These are phyloP conservation scores for Lactifluus subvellereus DNA, from an alignment of 768 basidiomycete genomes.

Conservation along the genomic window DNA sequence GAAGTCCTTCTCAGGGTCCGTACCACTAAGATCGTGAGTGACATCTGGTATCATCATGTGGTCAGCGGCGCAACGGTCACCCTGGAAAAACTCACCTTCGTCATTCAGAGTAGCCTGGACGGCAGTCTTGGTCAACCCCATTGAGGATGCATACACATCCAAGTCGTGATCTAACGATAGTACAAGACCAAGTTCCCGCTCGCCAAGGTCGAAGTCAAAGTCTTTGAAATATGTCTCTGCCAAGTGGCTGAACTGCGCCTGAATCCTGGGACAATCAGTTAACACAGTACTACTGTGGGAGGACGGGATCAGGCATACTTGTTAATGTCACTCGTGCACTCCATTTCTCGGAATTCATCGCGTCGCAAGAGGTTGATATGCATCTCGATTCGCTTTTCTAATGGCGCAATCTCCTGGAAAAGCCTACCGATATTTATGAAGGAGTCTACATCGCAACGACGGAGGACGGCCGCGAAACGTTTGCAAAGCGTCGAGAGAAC, in stretches of 20 bases:
- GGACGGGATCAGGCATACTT: conserved; percentile 49
- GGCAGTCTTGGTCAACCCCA: conserved; percentile 85
- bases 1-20: conserved; percentile 68
- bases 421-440: conserved; percentile 84
- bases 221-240: conserved; percentile 80
- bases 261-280: conserved; percentile 49
- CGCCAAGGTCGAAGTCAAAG: conserved; percentile 82
- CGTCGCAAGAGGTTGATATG: conserved; percentile 79
- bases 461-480: conserved; percentile 81
- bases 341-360: conserved; percentile 90
- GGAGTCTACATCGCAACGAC: conserved; percentile 72
- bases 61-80: not conserved
- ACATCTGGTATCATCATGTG: conserved; percentile 46
- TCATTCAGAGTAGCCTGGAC: conserved; percentile 69
- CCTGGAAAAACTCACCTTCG: conserved; percentile 46
- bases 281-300: not conserved
- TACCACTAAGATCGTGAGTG: conserved; percentile 63
- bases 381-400: conserved; percentile 90
- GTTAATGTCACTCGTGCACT: conserved; percentile 84
- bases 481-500: conserved; percentile 79
- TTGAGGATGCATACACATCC: conserved; percentile 88
- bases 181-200: conserved; percentile 81
- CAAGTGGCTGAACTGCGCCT: conserved; percentile 90
- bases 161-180: conserved; percentile 84
- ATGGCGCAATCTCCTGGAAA: conserved; percentile 74